A percentile compares a stretch with the other conserved stretches of the same genome.
Evolutionary conservation across 2,329 filamentous ascomycete species (phyloP).

Genomic region (Clonostachys chloroleuca): DNA sequence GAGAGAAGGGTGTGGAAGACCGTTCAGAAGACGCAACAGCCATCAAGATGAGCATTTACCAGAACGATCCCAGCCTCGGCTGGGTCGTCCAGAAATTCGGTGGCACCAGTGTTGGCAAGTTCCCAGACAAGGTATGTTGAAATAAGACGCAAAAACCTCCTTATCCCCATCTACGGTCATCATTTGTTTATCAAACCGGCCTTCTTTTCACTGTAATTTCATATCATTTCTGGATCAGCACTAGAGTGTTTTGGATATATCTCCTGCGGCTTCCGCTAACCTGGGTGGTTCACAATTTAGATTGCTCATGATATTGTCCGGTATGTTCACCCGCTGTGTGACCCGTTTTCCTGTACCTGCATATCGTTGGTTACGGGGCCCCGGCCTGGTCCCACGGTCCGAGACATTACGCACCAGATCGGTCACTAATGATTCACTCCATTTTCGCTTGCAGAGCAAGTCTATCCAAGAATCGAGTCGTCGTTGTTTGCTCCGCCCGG

Average conservation of each 20-base stretch:
- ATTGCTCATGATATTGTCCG: conserved; percentile 37
- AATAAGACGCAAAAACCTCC: neutral
- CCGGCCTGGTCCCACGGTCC: too few relatives aligned
- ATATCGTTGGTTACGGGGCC: too few relatives aligned
- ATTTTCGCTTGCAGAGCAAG: conserved; percentile 22
- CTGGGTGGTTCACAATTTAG: conserved; percentile 10
- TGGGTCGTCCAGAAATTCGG: conserved; percentile 97
- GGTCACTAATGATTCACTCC: too few relatives aligned
- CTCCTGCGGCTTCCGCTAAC: too few relatives aligned
- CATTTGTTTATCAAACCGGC: too few relatives aligned
- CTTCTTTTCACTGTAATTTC: too few relatives aligned
- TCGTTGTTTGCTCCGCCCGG: conserved; percentile 91
- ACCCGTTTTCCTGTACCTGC: neutral
- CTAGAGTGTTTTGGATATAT: too few relatives aligned
- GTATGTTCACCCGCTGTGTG: conserved; percentile 15
- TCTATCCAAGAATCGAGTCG: conserved; percentile 68
- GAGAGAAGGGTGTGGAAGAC: too few relatives aligned
- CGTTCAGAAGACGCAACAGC: too few relatives aligned
- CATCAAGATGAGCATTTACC: too few relatives aligned
- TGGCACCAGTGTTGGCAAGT: conserved; percentile 93
- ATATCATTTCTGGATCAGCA: neutral
- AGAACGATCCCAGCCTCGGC: conserved; percentile 34
- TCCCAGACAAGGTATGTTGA: conserved; percentile 60
- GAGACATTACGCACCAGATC: too few relatives aligned
- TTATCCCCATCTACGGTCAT: too few relatives aligned